Conservation (phyloP, 306 rosid genomes). For the Cyclanthera cordifolia region DNA sequence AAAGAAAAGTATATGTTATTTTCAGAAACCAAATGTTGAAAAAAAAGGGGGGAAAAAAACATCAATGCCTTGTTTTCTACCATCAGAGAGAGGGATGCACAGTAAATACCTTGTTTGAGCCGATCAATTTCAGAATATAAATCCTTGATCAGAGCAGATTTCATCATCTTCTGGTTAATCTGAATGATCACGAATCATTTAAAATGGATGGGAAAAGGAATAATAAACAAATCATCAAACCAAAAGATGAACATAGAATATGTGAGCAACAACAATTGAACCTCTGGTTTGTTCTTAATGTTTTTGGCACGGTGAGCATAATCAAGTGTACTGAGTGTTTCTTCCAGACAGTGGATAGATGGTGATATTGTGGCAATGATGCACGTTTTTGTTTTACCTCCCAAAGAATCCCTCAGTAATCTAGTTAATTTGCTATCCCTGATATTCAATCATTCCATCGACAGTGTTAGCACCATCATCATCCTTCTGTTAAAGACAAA, state of each 20-base stretch:
- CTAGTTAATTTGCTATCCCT: slow-evolving; percentile 97
- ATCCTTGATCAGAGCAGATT: slow-evolving; percentile 94
- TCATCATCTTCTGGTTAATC: slow-evolving; percentile 99
- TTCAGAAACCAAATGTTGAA: slow-evolving; percentile 8
- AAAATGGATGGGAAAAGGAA: background rate
- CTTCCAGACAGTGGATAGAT: slow-evolving; percentile 96
- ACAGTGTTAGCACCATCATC: slow-evolving; percentile 2
- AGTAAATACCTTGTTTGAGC: slow-evolving; percentile 74
- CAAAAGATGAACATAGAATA: background rate
- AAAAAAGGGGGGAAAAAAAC: background rate
- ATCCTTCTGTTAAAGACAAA: background rate
- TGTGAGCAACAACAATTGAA: slow-evolving; percentile 25
- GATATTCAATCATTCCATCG: slow-evolving; percentile 25
- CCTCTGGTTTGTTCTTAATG: slow-evolving; percentile 99
- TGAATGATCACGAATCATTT: slow-evolving; percentile 29
- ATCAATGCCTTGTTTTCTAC: background rate
- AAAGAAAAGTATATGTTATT: slow-evolving; percentile 1
- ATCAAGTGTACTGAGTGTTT: slow-evolving; percentile 93
- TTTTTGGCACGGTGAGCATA: slow-evolving; percentile 99
- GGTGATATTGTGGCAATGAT: slow-evolving; percentile 96
- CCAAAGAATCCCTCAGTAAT: slow-evolving; percentile 88
- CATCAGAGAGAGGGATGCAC: background rate
- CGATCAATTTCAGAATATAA: slow-evolving; percentile 90
- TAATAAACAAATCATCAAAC: slow-evolving; percentile 7
- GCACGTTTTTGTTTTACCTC: slow-evolving; percentile 98